These are phyloP conservation scores for Entomortierella lignicola DNA, from an alignment of 192 early-diverging fungal species.

Conservation along the genomic window DNA sequence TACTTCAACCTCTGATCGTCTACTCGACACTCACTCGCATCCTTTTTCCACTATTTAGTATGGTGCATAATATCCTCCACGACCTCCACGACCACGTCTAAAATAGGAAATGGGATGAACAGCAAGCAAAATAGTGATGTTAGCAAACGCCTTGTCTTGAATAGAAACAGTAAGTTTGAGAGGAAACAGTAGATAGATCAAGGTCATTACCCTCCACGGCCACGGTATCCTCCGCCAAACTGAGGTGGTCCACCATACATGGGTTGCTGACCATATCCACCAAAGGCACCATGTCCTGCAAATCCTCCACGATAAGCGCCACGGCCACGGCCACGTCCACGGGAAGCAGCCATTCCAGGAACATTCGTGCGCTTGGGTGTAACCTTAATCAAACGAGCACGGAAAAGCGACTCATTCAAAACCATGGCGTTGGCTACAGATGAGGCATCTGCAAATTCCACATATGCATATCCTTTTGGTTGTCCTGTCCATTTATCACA, in stretches of 20 bases:
- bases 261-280: slow-evolving; percentile 54
- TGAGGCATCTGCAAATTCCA: slow-evolving; percentile 92
- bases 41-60: slow-evolving; percentile 26
- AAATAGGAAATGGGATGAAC: background rate
- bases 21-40: background rate
- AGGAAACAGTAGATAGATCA: background rate
- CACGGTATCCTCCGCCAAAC: slow-evolving; percentile 58
- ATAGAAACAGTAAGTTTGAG: background rate
- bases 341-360: slow-evolving; percentile 76
- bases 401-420: slow-evolving; percentile 90
- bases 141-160: too few relatives aligned
- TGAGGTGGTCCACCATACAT: slow-evolving; percentile 32
- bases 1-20: background rate
- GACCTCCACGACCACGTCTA: slow-evolving; percentile 51
- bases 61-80: slow-evolving; percentile 55
- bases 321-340: slow-evolving; percentile 81
- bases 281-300: slow-evolving; percentile 60
- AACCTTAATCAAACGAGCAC: slow-evolving; percentile 87
- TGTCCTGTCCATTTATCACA: slow-evolving; percentile 95
- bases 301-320: slow-evolving; percentile 77
- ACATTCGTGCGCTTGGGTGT: slow-evolving; percentile 95
- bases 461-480: slow-evolving; percentile 93
- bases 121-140: background rate
- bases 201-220: slow-evolving; percentile 52
- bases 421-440: slow-evolving; percentile 85